Evolutionary conservation across 768 basidiomycete genomes (phyloP), one percentile per base, ranked within the genome.

Genomic region (Tricholoma sp.): DNA sequence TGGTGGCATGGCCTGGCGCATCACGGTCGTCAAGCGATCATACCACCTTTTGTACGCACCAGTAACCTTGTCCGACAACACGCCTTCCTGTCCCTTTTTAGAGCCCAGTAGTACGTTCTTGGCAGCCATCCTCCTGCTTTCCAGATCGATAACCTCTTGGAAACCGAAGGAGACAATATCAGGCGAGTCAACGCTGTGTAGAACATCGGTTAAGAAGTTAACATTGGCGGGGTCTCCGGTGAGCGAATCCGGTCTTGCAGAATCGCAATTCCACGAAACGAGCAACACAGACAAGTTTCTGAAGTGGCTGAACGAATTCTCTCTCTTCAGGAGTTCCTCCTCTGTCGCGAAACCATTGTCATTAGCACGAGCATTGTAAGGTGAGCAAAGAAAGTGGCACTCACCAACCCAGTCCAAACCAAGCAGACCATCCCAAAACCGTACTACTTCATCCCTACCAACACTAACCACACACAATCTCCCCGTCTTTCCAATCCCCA

Each of bases 81-180:
- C 78, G 15, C 77, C 74, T n/a, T 77, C 73, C 20, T 76, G 71
- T 9, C 63, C 68, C 57, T 81, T 84, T 72, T 86, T 91, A 60
- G 85, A 77, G 6, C 88, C 88, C 5, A 96, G 78, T 0, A 99
- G 66, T 28, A 98, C 85, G 17, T 88, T 92, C 73, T 97, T 95
- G 63, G 96, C 96, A 1, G 89, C 86, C 77, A 98, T 86, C 72
- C 86, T 93, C 58, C 92, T 85, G 60, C 84, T 86, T 62, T 97
- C 94, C n/a, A 99, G 81, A 66, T 97, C 94, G 58, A 99, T 92
- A 37, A 98, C 81, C 72, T 98, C 96, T 70, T 99, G 96, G 70
- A 98, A 89, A 1, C 94, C 94, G 63, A 99, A 96, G 4, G 85
- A 82, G 60, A 99, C 88, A 62, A 98, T 86, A 60, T 98, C 95